phyloP scores from a whole-genome alignment of 2,329 filamentous ascomycete species.

The Talaromyces sp. region DNA sequence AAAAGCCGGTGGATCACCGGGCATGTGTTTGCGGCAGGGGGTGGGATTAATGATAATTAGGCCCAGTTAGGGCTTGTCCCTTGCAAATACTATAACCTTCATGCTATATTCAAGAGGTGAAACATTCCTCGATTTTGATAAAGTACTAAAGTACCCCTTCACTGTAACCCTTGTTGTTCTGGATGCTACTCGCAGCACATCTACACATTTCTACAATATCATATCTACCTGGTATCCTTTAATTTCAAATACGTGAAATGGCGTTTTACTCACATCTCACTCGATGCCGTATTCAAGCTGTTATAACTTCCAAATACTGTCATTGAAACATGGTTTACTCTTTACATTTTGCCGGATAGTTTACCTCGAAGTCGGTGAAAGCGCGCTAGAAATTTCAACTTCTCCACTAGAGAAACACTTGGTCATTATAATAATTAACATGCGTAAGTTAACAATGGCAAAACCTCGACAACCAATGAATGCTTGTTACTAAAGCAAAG shows the following conservation, averaged over 20 bases:
- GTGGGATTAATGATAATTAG: neutral
- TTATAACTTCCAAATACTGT: too few species aligned
- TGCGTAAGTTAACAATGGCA: too few species aligned
- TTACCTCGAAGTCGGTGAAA: too few species aligned
- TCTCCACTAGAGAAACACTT: neutral
- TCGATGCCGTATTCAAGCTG: too few species aligned
- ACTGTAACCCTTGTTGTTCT: neutral
- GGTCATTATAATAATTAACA: neutral
- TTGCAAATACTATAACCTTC: neutral
- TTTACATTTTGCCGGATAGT: too few species aligned
- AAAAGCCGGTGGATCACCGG: slow-evolving; percentile 1
- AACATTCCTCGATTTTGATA: neutral
- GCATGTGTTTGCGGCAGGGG: neutral
- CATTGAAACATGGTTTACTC: too few species aligned
- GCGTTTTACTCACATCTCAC: too few species aligned
- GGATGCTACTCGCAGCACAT: neutral
- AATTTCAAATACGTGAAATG: too few species aligned
- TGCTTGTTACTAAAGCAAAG: too few species aligned
- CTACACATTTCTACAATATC: neutral
- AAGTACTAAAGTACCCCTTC: neutral
- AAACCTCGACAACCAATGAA: too few species aligned
- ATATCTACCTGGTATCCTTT: neutral
- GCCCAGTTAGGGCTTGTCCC: neutral
- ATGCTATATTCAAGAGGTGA: neutral
- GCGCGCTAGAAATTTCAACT: too few species aligned